Percentiles rank a stretch among this genome's conserved stretches.
Conservation (phyloP, 495 filamentous ascomycete genomes). For the Endocarpon pusillum region DNA sequence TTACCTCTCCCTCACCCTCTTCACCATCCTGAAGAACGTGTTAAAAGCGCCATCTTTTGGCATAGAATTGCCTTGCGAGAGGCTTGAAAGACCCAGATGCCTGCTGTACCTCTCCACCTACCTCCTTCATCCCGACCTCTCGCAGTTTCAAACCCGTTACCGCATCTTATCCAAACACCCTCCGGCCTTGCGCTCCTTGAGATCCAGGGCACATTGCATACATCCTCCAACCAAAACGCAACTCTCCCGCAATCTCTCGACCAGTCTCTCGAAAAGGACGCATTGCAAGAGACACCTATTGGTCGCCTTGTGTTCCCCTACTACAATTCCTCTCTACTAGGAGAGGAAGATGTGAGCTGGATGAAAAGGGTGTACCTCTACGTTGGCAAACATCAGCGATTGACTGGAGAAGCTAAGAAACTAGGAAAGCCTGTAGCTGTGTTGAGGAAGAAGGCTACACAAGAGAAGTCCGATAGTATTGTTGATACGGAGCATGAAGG, state of each 20-base stretch:
- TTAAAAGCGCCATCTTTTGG: too few relatives aligned
- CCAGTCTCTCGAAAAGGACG: constrained; percentile 9
- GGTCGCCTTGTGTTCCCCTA: constrained; percentile 70
- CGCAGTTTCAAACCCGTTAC: constrained; percentile 56
- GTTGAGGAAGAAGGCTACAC: constrained; percentile 34
- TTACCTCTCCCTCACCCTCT: too few relatives aligned
- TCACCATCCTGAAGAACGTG: too few relatives aligned
- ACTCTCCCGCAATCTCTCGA: constrained; percentile 14
- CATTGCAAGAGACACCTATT: constrained; percentile 32
- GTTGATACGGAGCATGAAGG: constrained; percentile 4
- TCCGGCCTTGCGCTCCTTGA: constrained; percentile 61
- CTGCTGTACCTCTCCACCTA: constrained; percentile 17
- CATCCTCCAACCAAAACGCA: too few relatives aligned
- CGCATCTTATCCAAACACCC: constrained; percentile 70
- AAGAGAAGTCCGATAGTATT: constrained; percentile 11
- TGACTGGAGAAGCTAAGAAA: constrained; percentile 83
- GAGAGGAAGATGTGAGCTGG: constrained; percentile 43
- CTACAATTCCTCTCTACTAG: constrained; percentile 32
- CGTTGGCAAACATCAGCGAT: constrained; percentile 73
- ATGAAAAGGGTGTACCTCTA: constrained; percentile 82
- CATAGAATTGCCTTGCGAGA: too few relatives aligned
- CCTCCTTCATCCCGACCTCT: not conserved
- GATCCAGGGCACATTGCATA: constrained; percentile 74
- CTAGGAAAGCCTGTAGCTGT: constrained; percentile 61
- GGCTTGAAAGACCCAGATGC: too few relatives aligned